phyloP scores from a whole-genome alignment of 306 rosid genomes.

The Trifolium dubium region DNA sequence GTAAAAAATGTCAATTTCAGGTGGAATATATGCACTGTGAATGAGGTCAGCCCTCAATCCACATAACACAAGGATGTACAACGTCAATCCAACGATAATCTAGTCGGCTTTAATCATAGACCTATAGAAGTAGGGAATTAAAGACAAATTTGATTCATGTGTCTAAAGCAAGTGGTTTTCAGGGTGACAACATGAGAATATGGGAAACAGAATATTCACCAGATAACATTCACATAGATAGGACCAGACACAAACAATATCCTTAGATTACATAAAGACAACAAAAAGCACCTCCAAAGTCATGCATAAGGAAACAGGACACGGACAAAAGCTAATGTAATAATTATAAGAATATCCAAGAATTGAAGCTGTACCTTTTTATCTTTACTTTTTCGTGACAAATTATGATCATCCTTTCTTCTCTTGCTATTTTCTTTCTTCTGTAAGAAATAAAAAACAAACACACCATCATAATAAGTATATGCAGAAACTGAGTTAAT shows the following conservation, averaged over 20 bases:
- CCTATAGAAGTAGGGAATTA: not conserved
- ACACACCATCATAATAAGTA: conserved; percentile 16
- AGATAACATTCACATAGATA: conserved; percentile 8
- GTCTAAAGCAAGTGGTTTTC: not conserved
- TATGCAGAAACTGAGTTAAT: conserved; percentile 13
- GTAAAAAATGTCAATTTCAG: conserved; percentile 18
- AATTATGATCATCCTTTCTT: conserved; percentile 89
- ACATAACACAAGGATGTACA: conserved; percentile 28
- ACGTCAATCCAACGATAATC: conserved; percentile 25
- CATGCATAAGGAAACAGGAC: conserved; percentile 21
- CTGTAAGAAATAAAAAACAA: conserved; percentile 51
- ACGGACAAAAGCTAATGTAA: not conserved
- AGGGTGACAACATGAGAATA: conserved; percentile 4
- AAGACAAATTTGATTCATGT: conserved; percentile 19
- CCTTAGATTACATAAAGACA: conserved; percentile 13
- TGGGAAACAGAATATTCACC: conserved; percentile 5
- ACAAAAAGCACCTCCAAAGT: conserved; percentile 5
- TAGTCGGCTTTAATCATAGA: conserved; percentile 14
- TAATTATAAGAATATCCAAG: not conserved
- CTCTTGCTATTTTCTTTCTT: conserved; percentile 97
- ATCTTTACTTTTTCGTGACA: conserved; percentile 80
- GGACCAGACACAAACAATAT: conserved; percentile 16
- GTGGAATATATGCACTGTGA: conserved; percentile 13
- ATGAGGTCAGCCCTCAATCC: conserved; percentile 21
- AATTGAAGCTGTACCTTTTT: conserved; percentile 67